Base-by-base conservation (phyloP, 805 yeast species). In the Maudiozyma turicensis region DNA sequence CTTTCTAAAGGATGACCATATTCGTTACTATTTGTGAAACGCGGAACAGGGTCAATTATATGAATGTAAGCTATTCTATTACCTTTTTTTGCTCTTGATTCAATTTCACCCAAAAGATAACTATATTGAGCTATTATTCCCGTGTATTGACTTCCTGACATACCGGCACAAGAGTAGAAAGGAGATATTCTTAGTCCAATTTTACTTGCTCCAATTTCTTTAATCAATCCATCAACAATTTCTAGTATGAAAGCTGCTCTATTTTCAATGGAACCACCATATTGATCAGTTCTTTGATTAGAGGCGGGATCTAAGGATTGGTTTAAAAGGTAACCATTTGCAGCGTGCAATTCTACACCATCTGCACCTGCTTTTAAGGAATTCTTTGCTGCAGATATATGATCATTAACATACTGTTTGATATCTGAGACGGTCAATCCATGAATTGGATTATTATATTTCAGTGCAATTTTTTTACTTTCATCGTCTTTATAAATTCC, bases 321-420 rank as follows among this genome's bases (percentile, higher is more conserved):
- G 61, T 73, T 71, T 40, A 77, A 55, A 49, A 83, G 63, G 58
- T 78, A 82, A 10, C 88, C 86, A 59, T 82, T 80, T 9, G 87
- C 87, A 37, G 70, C 70, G 60, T 82, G 88, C 43, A 84, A 64
- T 64, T 84, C 86, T 31, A 83, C 74, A 52, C 80, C 81, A 62
- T 83, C 86, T 44, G 71, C 70, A 44, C 70, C 71, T 15, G 63
- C 60, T 6, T 48, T 60, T 42, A 68, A 49, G 11, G 64, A 49
- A 38, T 59, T 63, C 54, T 62, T 63, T 8, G 83, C 80, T 34
- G 79, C 77, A 3, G 55, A 52, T 6, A 68, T 74, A 53, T 63
- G 78, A 41, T 71, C 69, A 34, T 64, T 52, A 20, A 72, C 65
- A 48, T 68, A 68, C 47, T 70, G 67, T 44, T 72, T 63, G 53